Conservation (phyloP, 495 filamentous ascomycete species). For the Penicillium flavigenum region DNA sequence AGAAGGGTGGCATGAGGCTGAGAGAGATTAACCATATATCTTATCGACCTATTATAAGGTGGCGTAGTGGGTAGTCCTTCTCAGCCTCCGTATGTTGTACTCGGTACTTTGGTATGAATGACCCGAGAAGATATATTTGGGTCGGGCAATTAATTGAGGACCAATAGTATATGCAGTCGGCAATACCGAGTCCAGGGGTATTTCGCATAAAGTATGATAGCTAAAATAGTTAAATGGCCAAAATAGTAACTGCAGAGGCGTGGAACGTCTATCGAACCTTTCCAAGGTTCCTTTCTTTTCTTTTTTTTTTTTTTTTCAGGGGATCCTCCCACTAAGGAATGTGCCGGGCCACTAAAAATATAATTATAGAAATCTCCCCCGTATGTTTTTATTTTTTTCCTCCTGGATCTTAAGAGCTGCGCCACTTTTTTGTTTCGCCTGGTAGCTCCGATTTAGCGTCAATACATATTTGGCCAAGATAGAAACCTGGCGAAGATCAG, state of each 20-base stretch:
- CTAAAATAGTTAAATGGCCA: not conserved
- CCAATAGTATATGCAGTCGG: not conserved
- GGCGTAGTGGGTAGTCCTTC: too few relatives aligned
- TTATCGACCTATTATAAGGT: not conserved
- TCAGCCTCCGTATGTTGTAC: too few relatives aligned
- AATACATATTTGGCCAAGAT: not conserved
- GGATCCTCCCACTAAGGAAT: conserved; percentile 8
- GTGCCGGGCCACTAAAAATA: conserved; percentile 9
- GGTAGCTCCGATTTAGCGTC: not conserved
- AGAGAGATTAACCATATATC: not conserved
- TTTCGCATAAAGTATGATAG: not conserved
- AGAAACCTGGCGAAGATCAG: not conserved
- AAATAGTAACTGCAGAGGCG: conserved; percentile 2
- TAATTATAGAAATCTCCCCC: conserved; percentile 2
- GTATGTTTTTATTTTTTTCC: not conserved
- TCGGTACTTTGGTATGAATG: too few relatives aligned
- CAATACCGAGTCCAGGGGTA: not conserved
- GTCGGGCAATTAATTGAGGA: not conserved
- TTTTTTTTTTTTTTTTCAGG: conserved; percentile 3
- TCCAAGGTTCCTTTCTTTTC: not conserved
- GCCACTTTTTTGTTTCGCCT: conserved; percentile 5
- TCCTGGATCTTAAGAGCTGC: not conserved
- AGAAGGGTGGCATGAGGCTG: not conserved
- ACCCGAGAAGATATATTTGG: too few relatives aligned
- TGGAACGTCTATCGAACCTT: conserved; percentile 9